Conservation (phyloP, 2,329 filamentous ascomycete species). For the Colletotrichum musae region DNA sequence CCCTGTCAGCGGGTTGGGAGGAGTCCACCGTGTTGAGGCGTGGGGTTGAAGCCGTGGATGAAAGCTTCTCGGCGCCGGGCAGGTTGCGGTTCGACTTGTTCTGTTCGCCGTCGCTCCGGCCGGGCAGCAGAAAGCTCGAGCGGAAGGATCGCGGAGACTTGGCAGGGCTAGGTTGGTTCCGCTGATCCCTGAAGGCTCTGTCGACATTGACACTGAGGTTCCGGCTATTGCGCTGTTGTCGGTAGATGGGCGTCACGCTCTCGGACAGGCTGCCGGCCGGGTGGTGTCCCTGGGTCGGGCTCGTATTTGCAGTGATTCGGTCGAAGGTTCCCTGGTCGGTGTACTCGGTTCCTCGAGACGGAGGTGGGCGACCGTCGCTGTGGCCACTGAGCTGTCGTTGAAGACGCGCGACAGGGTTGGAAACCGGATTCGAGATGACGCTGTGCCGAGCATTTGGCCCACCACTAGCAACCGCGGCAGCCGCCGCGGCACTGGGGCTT, state of each 20-base stretch:
- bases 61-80: slow-evolving; percentile 84
- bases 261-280: slow-evolving; percentile 77
- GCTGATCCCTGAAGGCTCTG: slow-evolving; percentile 69
- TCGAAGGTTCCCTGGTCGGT: slow-evolving; percentile 82
- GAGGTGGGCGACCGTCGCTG: slow-evolving; percentile 70
- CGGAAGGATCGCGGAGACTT: slow-evolving; percentile 84
- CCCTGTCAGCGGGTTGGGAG: slow-evolving; percentile 26
- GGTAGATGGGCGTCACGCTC: slow-evolving; percentile 83
- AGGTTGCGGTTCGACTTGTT: slow-evolving; percentile 69
- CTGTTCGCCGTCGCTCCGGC: slow-evolving; percentile 65
- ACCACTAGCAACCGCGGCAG: slow-evolving; percentile 54
- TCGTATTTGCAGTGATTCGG: slow-evolving; percentile 80
- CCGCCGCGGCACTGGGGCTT: slow-evolving; percentile 51
- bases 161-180: slow-evolving; percentile 70
- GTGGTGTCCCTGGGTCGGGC: slow-evolving; percentile 74
- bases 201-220: slow-evolving; percentile 72
- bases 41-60: slow-evolving; percentile 84
- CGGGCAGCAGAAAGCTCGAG: slow-evolving; percentile 79
- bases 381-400: slow-evolving; percentile 56
- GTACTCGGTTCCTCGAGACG: slow-evolving; percentile 85
- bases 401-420: slow-evolving; percentile 59
- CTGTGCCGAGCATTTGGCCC: slow-evolving; percentile 66
- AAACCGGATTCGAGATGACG: slow-evolving; percentile 58
- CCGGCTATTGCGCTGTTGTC: slow-evolving; percentile 54
- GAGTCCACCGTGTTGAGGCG: slow-evolving; percentile 67